Evolutionary conservation across 2,329 filamentous ascomycete species (phyloP).

Genomic region (Sarocladiaceae sp.): DNA sequence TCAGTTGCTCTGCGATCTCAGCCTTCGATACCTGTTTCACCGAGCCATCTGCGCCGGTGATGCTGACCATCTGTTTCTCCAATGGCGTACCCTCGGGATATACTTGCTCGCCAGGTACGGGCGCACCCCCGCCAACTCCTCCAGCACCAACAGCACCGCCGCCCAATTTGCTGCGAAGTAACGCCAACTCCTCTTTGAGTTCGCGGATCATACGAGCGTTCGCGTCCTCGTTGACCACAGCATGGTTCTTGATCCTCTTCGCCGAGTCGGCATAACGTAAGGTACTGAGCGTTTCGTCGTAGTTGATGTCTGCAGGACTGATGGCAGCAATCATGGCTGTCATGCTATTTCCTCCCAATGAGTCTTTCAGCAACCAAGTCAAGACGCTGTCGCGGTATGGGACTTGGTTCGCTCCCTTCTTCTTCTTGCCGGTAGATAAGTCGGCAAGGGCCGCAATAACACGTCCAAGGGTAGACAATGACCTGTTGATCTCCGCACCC

Average conservation of each 20-base stretch:
- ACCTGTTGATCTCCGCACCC: conserved; percentile 97
- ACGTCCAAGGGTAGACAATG: conserved; percentile 89
- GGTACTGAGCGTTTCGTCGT: conserved; percentile 93
- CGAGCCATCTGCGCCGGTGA: conserved; percentile 75
- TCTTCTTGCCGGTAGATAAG: conserved; percentile 76
- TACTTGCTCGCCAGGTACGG: conserved; percentile 63
- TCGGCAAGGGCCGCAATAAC: conserved; percentile 96
- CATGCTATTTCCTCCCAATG: conserved; percentile 95
- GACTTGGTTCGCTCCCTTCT: conserved; percentile 63
- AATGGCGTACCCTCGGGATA: conserved; percentile 89
- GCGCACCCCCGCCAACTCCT: conserved; percentile 37
- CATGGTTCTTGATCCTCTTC: conserved; percentile 99
- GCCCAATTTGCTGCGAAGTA: conserved; percentile 80
- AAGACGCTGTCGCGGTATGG: conserved; percentile 95
- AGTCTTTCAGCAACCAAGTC: conserved; percentile 96
- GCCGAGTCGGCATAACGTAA: conserved; percentile 94
- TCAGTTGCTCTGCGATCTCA: conserved; percentile 93
- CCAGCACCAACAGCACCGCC: conserved; percentile 41
- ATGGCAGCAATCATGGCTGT: conserved; percentile 99
- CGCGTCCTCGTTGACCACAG: conserved; percentile 96
- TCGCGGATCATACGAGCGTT: conserved; percentile 99
- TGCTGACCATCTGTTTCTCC: conserved; percentile 94
- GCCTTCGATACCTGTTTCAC: conserved; percentile 97
- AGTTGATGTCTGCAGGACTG: conserved; percentile 97
- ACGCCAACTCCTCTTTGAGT: conserved; percentile 85